These are phyloP conservation scores for Solanum hybrid DNA, from an alignment of 305 asterid species.

Conservation along the genomic window DNA sequence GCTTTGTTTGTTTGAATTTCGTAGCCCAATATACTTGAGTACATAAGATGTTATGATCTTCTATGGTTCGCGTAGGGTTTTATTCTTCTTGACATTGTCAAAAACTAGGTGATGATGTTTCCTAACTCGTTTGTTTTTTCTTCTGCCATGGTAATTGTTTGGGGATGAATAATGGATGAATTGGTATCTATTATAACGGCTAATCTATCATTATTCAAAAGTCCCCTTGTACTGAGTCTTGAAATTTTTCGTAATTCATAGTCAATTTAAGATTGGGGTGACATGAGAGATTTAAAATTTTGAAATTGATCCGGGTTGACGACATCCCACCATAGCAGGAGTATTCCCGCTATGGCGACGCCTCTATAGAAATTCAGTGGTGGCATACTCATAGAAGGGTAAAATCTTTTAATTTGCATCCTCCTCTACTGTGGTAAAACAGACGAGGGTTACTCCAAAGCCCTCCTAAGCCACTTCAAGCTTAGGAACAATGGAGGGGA, in stretches of 20 bases:
- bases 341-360: not conserved
- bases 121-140: not conserved
- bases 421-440: not conserved
- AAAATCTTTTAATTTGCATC: not conserved
- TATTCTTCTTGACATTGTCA: not conserved
- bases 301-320: not conserved
- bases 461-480: not conserved
- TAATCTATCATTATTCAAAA: not conserved
- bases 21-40: not conserved
- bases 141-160: not conserved
- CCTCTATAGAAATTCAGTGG: not conserved
- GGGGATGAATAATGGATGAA: not conserved
- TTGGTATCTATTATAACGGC: not conserved
- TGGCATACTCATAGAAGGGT: not conserved
- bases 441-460: not conserved
- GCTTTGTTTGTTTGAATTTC: not conserved
- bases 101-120: not conserved
- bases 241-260: not conserved
- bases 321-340: not conserved
- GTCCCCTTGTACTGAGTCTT: not conserved
- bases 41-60: not conserved
- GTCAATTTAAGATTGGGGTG: not conserved
- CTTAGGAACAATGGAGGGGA: not conserved
- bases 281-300: not conserved
- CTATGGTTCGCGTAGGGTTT: not conserved